Base-by-base conservation (phyloP, 768 basidiomycete species). In the Coprinopsis sp. region DNA sequence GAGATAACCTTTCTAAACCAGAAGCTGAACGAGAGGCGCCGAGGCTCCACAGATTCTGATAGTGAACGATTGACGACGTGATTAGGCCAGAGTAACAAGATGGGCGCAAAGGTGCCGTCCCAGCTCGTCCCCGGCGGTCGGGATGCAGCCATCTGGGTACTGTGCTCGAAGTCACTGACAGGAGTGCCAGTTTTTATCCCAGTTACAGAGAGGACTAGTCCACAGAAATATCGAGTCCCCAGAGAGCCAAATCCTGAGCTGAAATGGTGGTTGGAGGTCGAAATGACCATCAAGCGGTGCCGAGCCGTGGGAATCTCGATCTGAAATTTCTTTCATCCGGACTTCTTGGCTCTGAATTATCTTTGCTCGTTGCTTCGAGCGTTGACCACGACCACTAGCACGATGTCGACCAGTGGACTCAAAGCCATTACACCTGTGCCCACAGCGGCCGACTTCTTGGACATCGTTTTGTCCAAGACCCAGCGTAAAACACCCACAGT, bases 341-440 rank as follows among this genome's bases (percentile, higher is more conserved):
- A 10, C 30, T 14, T 46, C 30, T 8, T 30, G 45, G n/a, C 33
- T 8, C n/a, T 30, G 30, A 23, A 41, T 22, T 5, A 19, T 24
- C 28, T 31, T 4, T 27, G 34, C 14, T 47, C 33, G n/a, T 47
- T 40, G 28, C 19, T 47, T 23, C 14, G 37, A 16, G 43, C 44
- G 13, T 42, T n/a, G 18, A 27, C 31, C 31, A 6, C 30, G n/a
- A n/a, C 41, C 25, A 14, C 19, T 33, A 8, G 34, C 60, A 66
- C 53, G 42, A 79, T 79, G 77, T 89, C 89, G 63, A 88, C 90
- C 42, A 91, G 87, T 64, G 90, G 91, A 47, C 77, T 98, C 58
- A 97, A 97, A 72, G 86, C 88, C 37, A 99, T 99, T 63, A 89
- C 96, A 41, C 96, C 96, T n/a, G 95, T 99, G 42, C 96, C 96